phyloP scores from a whole-genome alignment of 169 alveolate species.

The Cryptosporidium xiaoi region DNA sequence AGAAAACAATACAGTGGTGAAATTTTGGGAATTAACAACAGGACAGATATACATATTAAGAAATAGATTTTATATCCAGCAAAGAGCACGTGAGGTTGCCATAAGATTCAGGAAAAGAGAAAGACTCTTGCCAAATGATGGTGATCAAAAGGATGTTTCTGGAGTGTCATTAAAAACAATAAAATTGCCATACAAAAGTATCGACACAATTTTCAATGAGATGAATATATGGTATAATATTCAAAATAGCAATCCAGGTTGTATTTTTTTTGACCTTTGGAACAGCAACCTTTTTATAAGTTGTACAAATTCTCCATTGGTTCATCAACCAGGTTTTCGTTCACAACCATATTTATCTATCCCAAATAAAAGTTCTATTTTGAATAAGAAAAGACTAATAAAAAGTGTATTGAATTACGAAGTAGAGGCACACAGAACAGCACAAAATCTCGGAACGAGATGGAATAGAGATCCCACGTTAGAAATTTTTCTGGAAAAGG shows the following conservation, averaged over 20 bases:
- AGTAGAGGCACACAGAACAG: constrained; percentile 79
- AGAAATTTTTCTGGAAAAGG: constrained; percentile 80
- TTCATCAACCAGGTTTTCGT: constrained; percentile 54
- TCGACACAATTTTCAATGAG: constrained; percentile 82
- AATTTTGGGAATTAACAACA: constrained; percentile 84
- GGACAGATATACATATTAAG: constrained; percentile 79
- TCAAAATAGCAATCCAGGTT: constrained; percentile 80
- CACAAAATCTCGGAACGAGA: constrained; percentile 85
- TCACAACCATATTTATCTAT: constrained; percentile 42
- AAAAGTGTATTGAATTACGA: constrained; percentile 50
- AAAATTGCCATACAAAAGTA: constrained; percentile 81
- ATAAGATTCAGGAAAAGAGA: constrained; percentile 62
- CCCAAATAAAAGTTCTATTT: constrained; percentile 13
- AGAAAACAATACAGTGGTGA: constrained; percentile 76
- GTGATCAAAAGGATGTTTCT: constrained; percentile 55
- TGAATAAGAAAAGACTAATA: constrained; percentile 18
- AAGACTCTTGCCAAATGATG: constrained; percentile 27
- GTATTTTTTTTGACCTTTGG: constrained; percentile 81
- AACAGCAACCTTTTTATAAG: constrained; percentile 80
- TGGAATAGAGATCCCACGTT: constrained; percentile 84
- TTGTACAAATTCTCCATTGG: constrained; percentile 62
- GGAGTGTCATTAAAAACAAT: constrained; percentile 75
- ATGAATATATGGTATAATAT: constrained; percentile 83
- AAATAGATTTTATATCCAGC: constrained; percentile 74
- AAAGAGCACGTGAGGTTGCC: constrained; percentile 71